Evolutionary conservation across 2,329 filamentous ascomycete species (phyloP).

Genomic region (Sporothrix sp.): DNA sequence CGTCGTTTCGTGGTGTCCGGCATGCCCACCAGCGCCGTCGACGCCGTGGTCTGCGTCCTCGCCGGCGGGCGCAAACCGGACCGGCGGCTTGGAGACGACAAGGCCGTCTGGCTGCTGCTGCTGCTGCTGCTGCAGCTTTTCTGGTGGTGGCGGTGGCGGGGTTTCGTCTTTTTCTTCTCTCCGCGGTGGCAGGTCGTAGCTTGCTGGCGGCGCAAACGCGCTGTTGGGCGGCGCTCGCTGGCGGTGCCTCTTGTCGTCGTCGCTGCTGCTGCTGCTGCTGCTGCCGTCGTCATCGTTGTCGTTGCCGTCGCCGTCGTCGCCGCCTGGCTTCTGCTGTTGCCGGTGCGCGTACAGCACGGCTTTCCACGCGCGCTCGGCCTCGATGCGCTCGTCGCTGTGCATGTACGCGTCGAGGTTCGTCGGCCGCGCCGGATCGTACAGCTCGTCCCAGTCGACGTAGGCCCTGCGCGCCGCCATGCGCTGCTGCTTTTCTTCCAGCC

Average conservation of each 20-base stretch:
- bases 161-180: no score
- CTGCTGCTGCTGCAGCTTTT: background rate
- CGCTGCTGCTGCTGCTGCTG: constrained; percentile 12
- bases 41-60: constrained; percentile 25
- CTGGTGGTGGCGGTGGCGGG: background rate
- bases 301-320: constrained; percentile 30
- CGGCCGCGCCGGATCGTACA: constrained; percentile 76
- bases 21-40: no score
- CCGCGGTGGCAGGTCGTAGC: constrained; percentile 1
- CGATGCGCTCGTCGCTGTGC: constrained; percentile 71
- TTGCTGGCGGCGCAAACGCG: constrained; percentile 41
- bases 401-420: constrained; percentile 80
- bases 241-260: constrained; percentile 25
- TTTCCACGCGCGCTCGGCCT: constrained; percentile 79
- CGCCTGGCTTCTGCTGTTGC: constrained; percentile 32
- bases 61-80: constrained; percentile 51
- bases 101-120: constrained; percentile 28
- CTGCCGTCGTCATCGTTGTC: constrained; percentile 31
- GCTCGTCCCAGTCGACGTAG: constrained; percentile 69
- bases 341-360: constrained; percentile 66
- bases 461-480: constrained; percentile 47
- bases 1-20: no score
- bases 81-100: constrained; percentile 67
- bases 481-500: constrained; percentile 52
- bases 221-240: background rate